Conservation (phyloP, 371 early-diverging fungal species). For the Blyttiomyces sp. region DNA sequence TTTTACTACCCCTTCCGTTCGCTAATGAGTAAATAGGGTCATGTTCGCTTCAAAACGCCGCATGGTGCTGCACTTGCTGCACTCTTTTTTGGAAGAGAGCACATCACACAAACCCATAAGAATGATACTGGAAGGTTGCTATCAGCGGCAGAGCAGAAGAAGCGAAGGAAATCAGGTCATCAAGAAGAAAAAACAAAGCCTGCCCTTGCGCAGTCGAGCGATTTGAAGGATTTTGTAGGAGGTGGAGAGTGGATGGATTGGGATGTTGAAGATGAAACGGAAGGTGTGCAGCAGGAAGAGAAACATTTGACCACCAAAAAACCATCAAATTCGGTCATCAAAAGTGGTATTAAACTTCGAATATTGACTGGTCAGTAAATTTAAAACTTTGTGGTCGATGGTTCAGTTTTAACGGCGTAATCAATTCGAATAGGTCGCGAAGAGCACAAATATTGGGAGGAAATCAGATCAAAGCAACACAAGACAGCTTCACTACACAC, state of each 20-base stretch:
- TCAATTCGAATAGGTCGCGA: background rate
- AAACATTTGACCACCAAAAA: background rate
- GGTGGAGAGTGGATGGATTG: constrained; percentile 1
- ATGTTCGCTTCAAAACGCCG: constrained; percentile 31
- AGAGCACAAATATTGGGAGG: constrained; percentile 10
- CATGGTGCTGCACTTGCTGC: constrained; percentile 25
- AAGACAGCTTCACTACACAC: background rate
- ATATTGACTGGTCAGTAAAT: no score
- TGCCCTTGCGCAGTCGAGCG: background rate
- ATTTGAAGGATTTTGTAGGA: background rate
- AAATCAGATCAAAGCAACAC: background rate
- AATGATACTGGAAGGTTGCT: constrained; percentile 27
- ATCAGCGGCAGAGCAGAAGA: constrained; percentile 1
- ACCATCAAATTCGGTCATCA: no score
- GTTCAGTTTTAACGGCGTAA: background rate
- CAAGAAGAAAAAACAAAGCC: background rate
- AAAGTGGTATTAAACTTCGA: no score
- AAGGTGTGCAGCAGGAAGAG: background rate
- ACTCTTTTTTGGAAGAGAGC: constrained; percentile 22
- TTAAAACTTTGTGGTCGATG: background rate
- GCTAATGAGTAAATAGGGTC: constrained; percentile 16
- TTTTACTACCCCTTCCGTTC: background rate
- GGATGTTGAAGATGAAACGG: background rate
- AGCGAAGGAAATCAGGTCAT: background rate
- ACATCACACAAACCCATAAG: constrained; percentile 28